Base-by-base conservation (phyloP, 2,329 filamentous ascomycete genomes). In the Stagonosporopsis chrysanthemi region DNA sequence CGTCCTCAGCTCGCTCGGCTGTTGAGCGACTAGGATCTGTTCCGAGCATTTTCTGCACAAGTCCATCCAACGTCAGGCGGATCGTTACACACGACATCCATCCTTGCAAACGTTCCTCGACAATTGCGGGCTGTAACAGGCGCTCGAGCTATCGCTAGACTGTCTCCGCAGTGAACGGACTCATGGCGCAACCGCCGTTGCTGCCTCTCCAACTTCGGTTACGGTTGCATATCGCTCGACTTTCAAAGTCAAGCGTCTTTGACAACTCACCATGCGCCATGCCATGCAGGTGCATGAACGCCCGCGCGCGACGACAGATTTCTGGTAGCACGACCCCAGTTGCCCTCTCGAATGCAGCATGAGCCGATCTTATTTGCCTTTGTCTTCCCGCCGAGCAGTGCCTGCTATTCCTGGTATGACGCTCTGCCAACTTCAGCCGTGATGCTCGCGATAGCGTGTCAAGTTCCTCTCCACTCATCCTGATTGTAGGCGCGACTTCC, bases 141-240 rank as follows among this genome's bases (percentile, higher is more conserved):
- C 50, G 62, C 66, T 68, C 62, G 54, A 66, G 61, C 56, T 53
- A 63, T 63, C 52, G 54, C 58, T 56, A 61, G 61, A 65, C 60
- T 56, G 56, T 62, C 71, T 66, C 68, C 65, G 63, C 71, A 72
- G 61, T 66, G 60, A 65, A 49, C 61, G 67, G 67, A 73, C 62
- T 72, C 67, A 69, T 72, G 70, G 67, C 60, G 64, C 66, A 70
- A 68, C 68, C 72, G 69, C 74, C 73, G 74, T 75, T 75, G 71
- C 67, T 71, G 63, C 64, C 60, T 73, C 67, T 52, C 70, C 70
- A 40, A 42, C 67, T 75, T 63, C 55, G 72, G 73, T 44, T 36
- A 61, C 59, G 61, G 70, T 69, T 70, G 72, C 74, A 74, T 69
- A 68, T 75, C 66, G 71, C 64, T 70, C 65, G 63, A 67, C 66